Evolutionary conservation across 2,329 filamentous ascomycete genomes (phyloP).

Genomic region (Westerdykella ornata): DNA sequence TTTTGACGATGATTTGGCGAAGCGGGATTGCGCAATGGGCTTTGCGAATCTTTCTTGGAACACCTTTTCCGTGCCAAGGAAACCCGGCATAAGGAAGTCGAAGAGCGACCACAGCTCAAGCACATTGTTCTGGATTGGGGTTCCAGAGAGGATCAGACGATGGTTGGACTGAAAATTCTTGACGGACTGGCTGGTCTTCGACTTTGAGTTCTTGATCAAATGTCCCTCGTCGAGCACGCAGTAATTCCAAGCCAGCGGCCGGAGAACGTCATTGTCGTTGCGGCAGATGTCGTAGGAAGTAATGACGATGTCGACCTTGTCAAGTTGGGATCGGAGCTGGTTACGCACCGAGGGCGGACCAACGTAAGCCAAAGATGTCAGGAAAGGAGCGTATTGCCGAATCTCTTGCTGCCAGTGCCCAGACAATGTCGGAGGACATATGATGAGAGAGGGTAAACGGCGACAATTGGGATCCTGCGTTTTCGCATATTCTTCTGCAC

Average conservation of each 20-base stretch:
- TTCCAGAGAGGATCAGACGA: slow-evolving; percentile 90
- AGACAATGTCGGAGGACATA: slow-evolving; percentile 91
- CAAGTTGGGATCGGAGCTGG: slow-evolving; percentile 61
- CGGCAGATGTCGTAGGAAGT: slow-evolving; percentile 98
- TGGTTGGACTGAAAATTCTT: slow-evolving; percentile 89
- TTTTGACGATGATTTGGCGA: slow-evolving; percentile 94
- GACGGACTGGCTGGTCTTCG: slow-evolving; percentile 89
- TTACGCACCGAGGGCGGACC: slow-evolving; percentile 77
- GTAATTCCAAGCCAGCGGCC: slow-evolving; percentile 89
- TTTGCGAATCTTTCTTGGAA: slow-evolving; percentile 93
- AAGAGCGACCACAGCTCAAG: slow-evolving; percentile 96
- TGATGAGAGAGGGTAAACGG: slow-evolving; percentile 80
- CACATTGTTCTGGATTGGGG: slow-evolving; percentile 96
- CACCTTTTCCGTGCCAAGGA: slow-evolving; percentile 93
- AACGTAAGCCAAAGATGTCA: slow-evolving; percentile 83
- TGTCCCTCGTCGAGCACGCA: slow-evolving; percentile 95
- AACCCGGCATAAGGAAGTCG: slow-evolving; percentile 98
- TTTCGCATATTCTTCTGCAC: slow-evolving; percentile 81
- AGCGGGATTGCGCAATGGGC: slow-evolving; percentile 88
- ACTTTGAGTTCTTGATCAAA: slow-evolving; percentile 96
- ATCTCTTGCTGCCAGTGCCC: slow-evolving; percentile 99
- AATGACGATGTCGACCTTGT: slow-evolving; percentile 82
- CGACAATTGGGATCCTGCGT: slow-evolving; percentile 72
- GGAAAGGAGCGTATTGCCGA: slow-evolving; percentile 88
- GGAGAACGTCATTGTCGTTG: slow-evolving; percentile 83